phyloP scores from a whole-genome alignment of 2,329 filamentous ascomycete genomes.

The Chalaropsis thielavioides region DNA sequence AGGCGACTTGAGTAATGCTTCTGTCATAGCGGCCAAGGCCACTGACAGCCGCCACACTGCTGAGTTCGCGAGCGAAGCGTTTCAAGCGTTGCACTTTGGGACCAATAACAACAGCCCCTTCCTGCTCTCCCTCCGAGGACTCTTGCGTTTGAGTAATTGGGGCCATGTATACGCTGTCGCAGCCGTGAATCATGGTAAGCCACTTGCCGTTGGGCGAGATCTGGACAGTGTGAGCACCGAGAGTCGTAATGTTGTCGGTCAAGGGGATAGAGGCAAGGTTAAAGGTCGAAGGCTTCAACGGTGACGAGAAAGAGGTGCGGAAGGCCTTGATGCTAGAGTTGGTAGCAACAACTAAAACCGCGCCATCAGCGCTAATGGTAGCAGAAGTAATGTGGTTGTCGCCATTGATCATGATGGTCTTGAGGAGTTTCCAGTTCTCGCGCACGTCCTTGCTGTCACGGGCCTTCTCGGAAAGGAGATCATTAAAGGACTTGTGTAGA shows the following conservation, averaged over 20 bases:
- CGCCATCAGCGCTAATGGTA: constrained; percentile 55
- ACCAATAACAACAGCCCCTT: constrained; percentile 19
- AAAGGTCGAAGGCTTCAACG: constrained; percentile 45
- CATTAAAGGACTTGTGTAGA: constrained; percentile 32
- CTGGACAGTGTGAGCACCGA: constrained; percentile 54
- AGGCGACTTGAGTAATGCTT: constrained; percentile 57
- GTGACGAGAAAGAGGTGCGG: constrained; percentile 25
- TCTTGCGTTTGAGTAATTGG: constrained; percentile 25
- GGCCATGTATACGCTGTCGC: constrained; percentile 42
- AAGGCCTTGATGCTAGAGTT: constrained; percentile 64
- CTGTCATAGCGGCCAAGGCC: constrained; percentile 63
- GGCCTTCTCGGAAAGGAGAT: constrained; percentile 31
- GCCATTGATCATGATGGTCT: constrained; percentile 52
- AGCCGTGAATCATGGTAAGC: constrained; percentile 50
- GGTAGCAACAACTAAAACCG: constrained; percentile 63
- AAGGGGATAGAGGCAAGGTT: constrained; percentile 57
- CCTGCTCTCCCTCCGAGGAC: constrained; percentile 15
- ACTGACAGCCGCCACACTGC: constrained; percentile 44
- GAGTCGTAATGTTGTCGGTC: constrained; percentile 38
- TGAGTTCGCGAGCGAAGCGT: constrained; percentile 39
- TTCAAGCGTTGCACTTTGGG: constrained; percentile 34
- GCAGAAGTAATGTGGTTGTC: constrained; percentile 74
- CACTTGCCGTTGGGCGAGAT: constrained; percentile 58
- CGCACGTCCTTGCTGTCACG: constrained; percentile 31
- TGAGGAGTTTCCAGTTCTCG: constrained; percentile 49